These are phyloP conservation scores for Macroventuria anomochaeta DNA, from an alignment of 2,329 filamentous ascomycete genomes.

Conservation along the genomic window DNA sequence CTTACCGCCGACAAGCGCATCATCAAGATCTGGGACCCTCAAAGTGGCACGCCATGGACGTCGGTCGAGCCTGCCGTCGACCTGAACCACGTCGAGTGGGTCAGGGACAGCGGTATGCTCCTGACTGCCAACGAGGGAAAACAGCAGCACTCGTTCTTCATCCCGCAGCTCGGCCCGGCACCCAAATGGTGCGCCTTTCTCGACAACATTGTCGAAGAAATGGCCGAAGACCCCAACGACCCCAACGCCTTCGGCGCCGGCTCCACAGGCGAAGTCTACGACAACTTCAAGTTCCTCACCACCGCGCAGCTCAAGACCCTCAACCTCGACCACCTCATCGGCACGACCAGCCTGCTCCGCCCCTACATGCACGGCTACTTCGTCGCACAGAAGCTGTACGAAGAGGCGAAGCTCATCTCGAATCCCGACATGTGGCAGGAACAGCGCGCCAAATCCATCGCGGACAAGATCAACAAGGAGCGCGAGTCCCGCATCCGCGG, in stretches of 20 bases:
- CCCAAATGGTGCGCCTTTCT: constrained; percentile 96
- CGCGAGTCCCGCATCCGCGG: constrained; percentile 93
- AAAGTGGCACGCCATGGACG: constrained; percentile 87
- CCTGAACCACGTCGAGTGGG: constrained; percentile 92
- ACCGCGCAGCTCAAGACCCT: constrained; percentile 83
- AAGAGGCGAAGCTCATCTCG: constrained; percentile 89
- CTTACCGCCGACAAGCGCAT: constrained; percentile 92
- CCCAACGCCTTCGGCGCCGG: constrained; percentile 62
- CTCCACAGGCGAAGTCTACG: constrained; percentile 80
- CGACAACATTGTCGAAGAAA: constrained; percentile 97
- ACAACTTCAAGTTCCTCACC: constrained; percentile 99
- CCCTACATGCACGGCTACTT: constrained; percentile 99
- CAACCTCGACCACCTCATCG: constrained; percentile 86
- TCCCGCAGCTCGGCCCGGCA: constrained; percentile 89
- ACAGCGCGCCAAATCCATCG: constrained; percentile 86
- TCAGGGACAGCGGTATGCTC: constrained; percentile 90
- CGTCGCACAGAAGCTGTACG: constrained; percentile 91
- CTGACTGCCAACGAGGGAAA: constrained; percentile 96
- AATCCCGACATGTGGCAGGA: constrained; percentile 96
- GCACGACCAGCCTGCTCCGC: constrained; percentile 84
- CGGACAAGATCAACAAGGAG: constrained; percentile 96
- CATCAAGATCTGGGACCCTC: constrained; percentile 94
- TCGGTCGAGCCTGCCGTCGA: constrained; percentile 94
- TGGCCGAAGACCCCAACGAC: constrained; percentile 81
- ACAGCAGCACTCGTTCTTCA: constrained; percentile 93